These are phyloP conservation scores for Naganishia sp. DNA, from an alignment of 1,284 basidiomycete genomes.

Conservation along the genomic window DNA sequence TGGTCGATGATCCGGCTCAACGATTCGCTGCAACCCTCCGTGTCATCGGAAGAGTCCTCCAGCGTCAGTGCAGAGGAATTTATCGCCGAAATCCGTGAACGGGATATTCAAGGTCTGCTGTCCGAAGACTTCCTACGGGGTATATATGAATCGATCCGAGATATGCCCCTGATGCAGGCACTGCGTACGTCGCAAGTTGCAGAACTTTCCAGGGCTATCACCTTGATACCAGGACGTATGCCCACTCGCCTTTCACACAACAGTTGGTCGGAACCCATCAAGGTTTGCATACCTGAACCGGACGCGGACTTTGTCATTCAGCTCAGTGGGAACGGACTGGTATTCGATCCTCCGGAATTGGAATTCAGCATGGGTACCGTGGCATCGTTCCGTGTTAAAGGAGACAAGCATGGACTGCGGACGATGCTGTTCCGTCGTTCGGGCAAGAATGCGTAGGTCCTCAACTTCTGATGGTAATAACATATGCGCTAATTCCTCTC, in stretches of 20 bases:
- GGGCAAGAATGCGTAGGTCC: conserved; percentile 67
- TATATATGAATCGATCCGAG: conserved; percentile 73
- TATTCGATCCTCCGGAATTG: conserved; percentile 79
- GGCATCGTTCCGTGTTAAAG: conserved; percentile 83
- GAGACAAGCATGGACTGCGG: conserved; percentile 74
- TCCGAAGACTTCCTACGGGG: conserved; percentile 71
- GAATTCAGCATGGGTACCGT: conserved; percentile 73
- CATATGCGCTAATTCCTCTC: background rate
- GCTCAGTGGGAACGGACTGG: conserved; percentile 78
- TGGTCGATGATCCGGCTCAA: conserved; percentile 73
- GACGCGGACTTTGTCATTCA: conserved; percentile 77
- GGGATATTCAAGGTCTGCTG: conserved; percentile 68
- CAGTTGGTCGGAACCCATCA: conserved; percentile 78
- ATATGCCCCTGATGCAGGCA: conserved; percentile 72
- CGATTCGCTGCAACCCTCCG: conserved; percentile 49
- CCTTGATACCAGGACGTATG: conserved; percentile 67
- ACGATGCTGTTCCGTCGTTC: conserved; percentile 75
- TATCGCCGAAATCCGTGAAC: conserved; percentile 71
- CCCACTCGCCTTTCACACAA: conserved; percentile 78
- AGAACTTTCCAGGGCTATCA: conserved; percentile 53
- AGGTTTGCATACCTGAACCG: conserved; percentile 74
- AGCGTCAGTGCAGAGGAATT: conserved; percentile 70
- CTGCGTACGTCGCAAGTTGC: conserved; percentile 56
- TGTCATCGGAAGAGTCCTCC: background rate
- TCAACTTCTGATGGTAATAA: background rate